Base-by-base conservation (phyloP, 441 rosid genomes). In the Hura crepitans region DNA sequence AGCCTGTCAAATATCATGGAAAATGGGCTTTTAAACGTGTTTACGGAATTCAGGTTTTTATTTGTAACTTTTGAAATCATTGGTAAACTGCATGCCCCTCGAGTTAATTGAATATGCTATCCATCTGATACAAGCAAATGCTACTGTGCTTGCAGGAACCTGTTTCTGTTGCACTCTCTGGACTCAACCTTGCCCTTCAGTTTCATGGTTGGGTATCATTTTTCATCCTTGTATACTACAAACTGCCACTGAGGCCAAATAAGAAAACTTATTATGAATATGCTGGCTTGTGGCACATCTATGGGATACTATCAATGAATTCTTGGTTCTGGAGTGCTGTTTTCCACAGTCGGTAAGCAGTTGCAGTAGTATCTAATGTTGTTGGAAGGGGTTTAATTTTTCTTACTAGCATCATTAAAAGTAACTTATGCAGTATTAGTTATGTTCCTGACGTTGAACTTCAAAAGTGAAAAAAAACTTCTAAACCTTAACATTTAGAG, bases 131-230 rank as follows among this genome's bases (percentile, higher is more conserved):
- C 20, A 35, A 23, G 50, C 46, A 57, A 57, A 42, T 6, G 5
- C 12, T 3, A 68, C 46, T 77, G 53, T 23, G 68, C 57, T 83
- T 7, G 33, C 75, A 89, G 98, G 97, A 94, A 75, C 96, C 96
- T 71, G 88, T 85, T 77, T 94, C 96, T 73, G 97, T 94, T 57
- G 91, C 84, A 63, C 81, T 91, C 72, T 87, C 93, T 63, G 92
- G 85, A 18, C 92, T 91, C 77, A 91, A 89, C 77, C 86, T 88
- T 12, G 86, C 91, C 6, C 78, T 90, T 86, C 97, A 94, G 74
- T 88, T 93, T 74, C 97, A 89, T 76, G 94, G 96, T 18, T 93
- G 97, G 97, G 78, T 93, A 62, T 93, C 96, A 35, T 93, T 93
- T 80, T 86, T 87, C 86, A 86, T 85, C 70, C 88, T 89, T 27